Evolutionary conservation across 176 grass and related monocot genomes (phyloP), one percentile per base, ranked within the genome.

Genomic region (Aegilops sharonensis): DNA sequence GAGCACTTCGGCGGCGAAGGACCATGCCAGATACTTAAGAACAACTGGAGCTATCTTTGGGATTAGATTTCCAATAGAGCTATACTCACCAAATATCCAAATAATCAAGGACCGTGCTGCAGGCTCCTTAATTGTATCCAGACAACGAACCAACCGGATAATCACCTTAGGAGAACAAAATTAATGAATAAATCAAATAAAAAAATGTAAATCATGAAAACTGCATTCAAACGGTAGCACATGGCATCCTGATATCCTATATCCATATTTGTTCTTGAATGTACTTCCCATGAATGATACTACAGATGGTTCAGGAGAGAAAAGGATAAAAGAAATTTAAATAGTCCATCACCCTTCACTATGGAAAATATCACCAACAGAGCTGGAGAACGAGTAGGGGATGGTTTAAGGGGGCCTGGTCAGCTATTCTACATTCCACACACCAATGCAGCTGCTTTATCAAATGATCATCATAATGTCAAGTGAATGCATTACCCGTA

Each of bases 61-160:
- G 85, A 94, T 95, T 84, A 94, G 72, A 91, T 91, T 85, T 74
- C 93, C 96, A 31, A 77, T 74, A 83, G 62, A 89, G 86, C 81
- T 87, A 75, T 95, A 92, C 81, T 95, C 92, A 73, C 96, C 96
- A 76, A 95, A 86, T 79, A 95, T 92, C 96, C 92, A 98, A 87
- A 94, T 87, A 85, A 98, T 92, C 37, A 91, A 88, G 18, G 93
- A 89, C 45, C 96, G 90, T 94, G 92, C 93, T 36, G 90, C 86
- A 12, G 93, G 85, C 32, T 91, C 91, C 87, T 91, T 95, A 75
- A 98, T 89, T 90, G 75, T 91, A 63, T 98, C 93, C 79, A 98
- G 83, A 88, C 67, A 78, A 27, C 90, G 89, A 64, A 89, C 92
- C 80, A 98, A 90, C 39, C 78, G 92, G 45, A 98, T 73, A 84